Base-by-base conservation (phyloP, 1,139 yeast genomes). In the Candida gigantensis region DNA sequence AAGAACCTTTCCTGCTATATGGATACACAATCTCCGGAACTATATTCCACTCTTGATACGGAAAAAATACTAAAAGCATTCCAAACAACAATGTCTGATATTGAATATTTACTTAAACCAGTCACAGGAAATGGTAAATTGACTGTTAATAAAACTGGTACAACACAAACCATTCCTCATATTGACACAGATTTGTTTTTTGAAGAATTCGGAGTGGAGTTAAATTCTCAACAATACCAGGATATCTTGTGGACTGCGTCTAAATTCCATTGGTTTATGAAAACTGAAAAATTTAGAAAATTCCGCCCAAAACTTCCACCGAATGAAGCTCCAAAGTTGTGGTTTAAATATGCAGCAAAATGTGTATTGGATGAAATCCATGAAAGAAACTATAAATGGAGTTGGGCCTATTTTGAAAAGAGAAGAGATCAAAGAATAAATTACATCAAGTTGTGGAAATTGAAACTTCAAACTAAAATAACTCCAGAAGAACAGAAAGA, bases 101-200 rank as follows among this genome's bases (percentile, higher is more conserved):
- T 70, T 11, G 94, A 89, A 51, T 89, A 79, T 52, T 66, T 94
- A 11, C 62, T 94, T 42, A 77, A 83, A 39, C 99, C 99, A 0
- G 96, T 94, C 1, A 79, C 89, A 5, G 98, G 98, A 21, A 68
- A 72, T 29, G 98, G 98, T 24, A 83, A 83, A 51, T 62, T 94
- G 28, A 82, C 92, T 1, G 66, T 92, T 21, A 86, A 87, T 60
- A 94, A 94, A 55, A 59, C 71, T 6, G 94, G 94, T 2, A 71
- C 94, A 1, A 79, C 89, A 0, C 83, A 79, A 32, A 51, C 65
- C 0, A 61, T 65, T 19, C 97, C 98, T 2, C 94, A 86, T 55
- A 72, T 88, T 13, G 77, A 78, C 34, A 77, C 92, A 0, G 86
- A 87, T 43, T 64, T 92, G 33, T 76, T 82, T 43, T 94, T 90